phyloP scores from a whole-genome alignment of 2,329 filamentous ascomycete species.

The Trichoderma aggressivum region DNA sequence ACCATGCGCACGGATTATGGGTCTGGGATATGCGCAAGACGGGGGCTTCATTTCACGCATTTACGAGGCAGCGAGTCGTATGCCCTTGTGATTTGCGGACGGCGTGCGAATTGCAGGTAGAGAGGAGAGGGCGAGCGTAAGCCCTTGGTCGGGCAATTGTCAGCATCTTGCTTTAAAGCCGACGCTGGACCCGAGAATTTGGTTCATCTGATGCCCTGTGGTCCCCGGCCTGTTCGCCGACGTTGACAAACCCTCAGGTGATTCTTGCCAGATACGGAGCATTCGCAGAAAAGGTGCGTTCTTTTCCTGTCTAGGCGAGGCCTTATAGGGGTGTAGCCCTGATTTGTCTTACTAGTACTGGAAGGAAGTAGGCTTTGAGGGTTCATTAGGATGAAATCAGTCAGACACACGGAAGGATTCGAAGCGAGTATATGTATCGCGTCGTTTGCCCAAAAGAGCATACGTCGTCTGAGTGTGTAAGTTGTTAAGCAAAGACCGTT shows the following conservation, averaged over 20 bases:
- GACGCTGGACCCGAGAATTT: slow-evolving; percentile 10
- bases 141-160: slow-evolving; percentile 11
- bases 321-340: not conserved
- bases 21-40: not conserved
- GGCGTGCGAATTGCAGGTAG: not conserved
- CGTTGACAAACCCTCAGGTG: not conserved
- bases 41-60: not conserved
- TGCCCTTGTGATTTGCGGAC: not conserved
- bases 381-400: not conserved
- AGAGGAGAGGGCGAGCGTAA: not conserved
- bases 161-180: slow-evolving; percentile 16
- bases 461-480: not conserved
- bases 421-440: not conserved
- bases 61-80: not conserved
- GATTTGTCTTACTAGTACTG: not conserved
- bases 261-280: not conserved
- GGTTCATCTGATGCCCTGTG: slow-evolving; percentile 3
- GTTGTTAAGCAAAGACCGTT: not conserved
- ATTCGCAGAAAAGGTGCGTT: not conserved
- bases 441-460: not conserved
- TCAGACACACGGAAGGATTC: not conserved
- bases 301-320: not conserved
- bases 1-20: not conserved
- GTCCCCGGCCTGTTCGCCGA: slow-evolving; percentile 4
- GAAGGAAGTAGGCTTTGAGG: not conserved